These are phyloP conservation scores for Iris macrosiphon DNA, from an alignment of 106 monocot species.

Conservation along the genomic window DNA sequence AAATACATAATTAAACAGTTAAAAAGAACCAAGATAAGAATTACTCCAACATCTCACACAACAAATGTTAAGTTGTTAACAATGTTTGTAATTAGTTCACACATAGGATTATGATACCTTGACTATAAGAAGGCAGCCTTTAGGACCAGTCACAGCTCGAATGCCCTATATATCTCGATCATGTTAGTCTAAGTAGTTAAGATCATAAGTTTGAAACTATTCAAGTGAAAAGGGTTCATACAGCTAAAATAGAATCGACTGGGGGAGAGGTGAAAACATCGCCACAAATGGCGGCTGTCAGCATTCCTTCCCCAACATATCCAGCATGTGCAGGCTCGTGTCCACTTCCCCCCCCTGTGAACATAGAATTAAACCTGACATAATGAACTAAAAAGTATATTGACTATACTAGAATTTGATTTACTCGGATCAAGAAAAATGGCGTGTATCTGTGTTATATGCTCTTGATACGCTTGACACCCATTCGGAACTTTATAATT, in stretches of 20 bases:
- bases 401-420: too few relatives aligned
- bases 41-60: too few relatives aligned
- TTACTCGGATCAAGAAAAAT: too few relatives aligned
- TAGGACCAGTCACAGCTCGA: constrained; percentile 86
- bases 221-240: constrained; percentile 19
- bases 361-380: too few relatives aligned
- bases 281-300: constrained; percentile 88
- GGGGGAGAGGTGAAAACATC: constrained; percentile 83
- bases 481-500: too few relatives aligned
- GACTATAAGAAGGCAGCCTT: constrained; percentile 84
- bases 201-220: neutral
- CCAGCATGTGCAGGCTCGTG: constrained; percentile 94
- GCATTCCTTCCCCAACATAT: constrained; percentile 87
- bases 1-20: too few relatives aligned
- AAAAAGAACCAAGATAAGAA: too few relatives aligned
- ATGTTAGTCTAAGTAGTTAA: constrained; percentile 2
- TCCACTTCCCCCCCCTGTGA: constrained; percentile 80
- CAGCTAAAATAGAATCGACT: constrained; percentile 80
- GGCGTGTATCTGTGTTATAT: too few relatives aligned
- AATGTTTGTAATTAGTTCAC: too few relatives aligned
- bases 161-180: constrained; percentile 46
- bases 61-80: too few relatives aligned
- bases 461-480: too few relatives aligned
- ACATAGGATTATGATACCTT: constrained; percentile 29
- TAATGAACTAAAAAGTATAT: too few relatives aligned